phyloP scores from a whole-genome alignment of 148 eudicot genomes.

The Arbutus unedo region DNA sequence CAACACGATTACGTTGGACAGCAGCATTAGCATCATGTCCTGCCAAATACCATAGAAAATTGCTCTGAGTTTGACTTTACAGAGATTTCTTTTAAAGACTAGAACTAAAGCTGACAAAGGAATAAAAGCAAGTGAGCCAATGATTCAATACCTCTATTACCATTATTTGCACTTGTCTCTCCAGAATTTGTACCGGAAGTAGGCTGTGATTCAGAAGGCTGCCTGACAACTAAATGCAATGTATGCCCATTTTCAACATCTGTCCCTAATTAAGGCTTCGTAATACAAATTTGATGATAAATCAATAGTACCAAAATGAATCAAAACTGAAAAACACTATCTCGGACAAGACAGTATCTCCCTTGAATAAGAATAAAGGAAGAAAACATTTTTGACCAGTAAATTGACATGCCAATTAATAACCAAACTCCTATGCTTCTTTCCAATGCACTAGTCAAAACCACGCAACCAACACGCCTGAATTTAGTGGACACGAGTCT shows the following conservation, averaged over 20 bases:
- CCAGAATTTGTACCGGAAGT: slow-evolving; percentile 41
- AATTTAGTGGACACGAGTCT: neutral
- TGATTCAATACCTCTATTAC: slow-evolving; percentile 41
- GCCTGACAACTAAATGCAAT: slow-evolving; percentile 85
- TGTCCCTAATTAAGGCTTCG: slow-evolving; percentile 40
- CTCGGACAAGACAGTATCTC: neutral
- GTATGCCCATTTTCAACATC: slow-evolving; percentile 92
- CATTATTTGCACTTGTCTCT: slow-evolving; percentile 37
- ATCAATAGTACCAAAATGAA: neutral
- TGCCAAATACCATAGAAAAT: slow-evolving; percentile 21
- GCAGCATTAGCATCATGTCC: slow-evolving; percentile 63
- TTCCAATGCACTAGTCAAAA: neutral
- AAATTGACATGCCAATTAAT: neutral
- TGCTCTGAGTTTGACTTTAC: neutral
- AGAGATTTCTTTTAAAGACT: neutral
- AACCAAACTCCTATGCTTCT: neutral
- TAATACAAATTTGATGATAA: neutral
- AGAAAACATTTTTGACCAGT: neutral
- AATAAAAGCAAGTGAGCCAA: neutral
- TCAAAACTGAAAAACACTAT: neutral
- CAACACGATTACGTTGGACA: slow-evolving; percentile 57
- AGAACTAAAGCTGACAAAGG: slow-evolving; percentile 5
- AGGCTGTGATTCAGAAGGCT: slow-evolving; percentile 60
- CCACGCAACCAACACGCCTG: neutral
- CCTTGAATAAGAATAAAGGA: neutral